These are phyloP conservation scores for Fusarium lateritium DNA, from an alignment of 2,329 filamentous ascomycete species.

Conservation along the genomic window DNA sequence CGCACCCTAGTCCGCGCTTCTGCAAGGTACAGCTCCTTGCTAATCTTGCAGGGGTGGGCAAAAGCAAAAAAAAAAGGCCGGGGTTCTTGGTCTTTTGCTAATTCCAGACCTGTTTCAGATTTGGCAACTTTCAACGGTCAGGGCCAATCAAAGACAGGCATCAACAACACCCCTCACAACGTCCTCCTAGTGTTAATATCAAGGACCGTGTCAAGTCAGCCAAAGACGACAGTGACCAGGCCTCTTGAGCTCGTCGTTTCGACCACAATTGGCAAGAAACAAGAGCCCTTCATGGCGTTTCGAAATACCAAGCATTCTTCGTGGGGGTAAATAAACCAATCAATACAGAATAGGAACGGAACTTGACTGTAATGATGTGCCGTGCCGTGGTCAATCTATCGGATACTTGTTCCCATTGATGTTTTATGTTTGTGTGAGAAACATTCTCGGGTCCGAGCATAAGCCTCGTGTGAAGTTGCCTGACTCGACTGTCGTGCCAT, in stretches of 20 bases:
- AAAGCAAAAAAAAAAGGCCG: constrained; percentile 9
- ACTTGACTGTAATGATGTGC: constrained; percentile 13
- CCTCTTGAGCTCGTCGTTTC: constrained; percentile 19
- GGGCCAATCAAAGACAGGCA: constrained; percentile 27
- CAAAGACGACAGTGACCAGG: constrained; percentile 5
- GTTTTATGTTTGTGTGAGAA: constrained; percentile 33
- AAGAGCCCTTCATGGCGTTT: constrained; percentile 13
- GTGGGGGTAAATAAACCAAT: constrained; percentile 18
- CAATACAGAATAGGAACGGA: constrained; percentile 21
- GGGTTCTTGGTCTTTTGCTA: constrained; percentile 22
- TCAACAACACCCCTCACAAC: constrained; percentile 1
- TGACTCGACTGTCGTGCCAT: background rate
- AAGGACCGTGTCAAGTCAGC: constrained; percentile 1
- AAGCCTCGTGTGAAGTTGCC: constrained; percentile 5
- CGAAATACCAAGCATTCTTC: constrained; percentile 1
- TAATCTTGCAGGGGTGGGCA: constrained; percentile 26
- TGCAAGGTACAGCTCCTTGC: constrained; percentile 41
- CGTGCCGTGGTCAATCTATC: constrained; percentile 6
- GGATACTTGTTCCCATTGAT: constrained; percentile 9
- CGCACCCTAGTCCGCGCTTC: constrained; percentile 24
- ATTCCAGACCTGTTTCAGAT: constrained; percentile 42
- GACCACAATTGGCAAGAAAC: constrained; percentile 16
- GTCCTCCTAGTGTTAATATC: constrained; percentile 18
- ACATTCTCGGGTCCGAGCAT: constrained; percentile 28
- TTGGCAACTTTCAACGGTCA: constrained; percentile 16